These are phyloP conservation scores for Amphirosellinia nigrospora DNA, from an alignment of 495 filamentous ascomycete genomes.

Conservation along the genomic window DNA sequence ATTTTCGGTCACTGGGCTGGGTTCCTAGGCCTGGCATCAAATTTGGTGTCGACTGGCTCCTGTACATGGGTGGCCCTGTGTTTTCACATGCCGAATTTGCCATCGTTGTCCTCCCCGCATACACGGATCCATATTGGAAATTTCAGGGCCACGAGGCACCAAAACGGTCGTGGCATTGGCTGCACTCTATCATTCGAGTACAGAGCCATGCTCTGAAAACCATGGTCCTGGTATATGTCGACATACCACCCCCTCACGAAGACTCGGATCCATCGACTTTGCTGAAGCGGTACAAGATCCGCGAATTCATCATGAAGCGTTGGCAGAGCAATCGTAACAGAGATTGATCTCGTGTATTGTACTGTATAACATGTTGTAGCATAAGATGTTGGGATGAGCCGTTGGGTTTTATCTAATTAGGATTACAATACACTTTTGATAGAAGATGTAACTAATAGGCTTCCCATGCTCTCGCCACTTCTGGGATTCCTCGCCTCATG, in stretches of 20 bases:
- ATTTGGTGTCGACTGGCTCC: slow-evolving; percentile 89
- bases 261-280: slow-evolving; percentile 55
- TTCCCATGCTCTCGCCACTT: neutral
- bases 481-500: too few species aligned
- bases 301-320: slow-evolving; percentile 80
- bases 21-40: slow-evolving; percentile 93
- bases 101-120: slow-evolving; percentile 81
- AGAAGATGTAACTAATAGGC: neutral
- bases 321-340: slow-evolving; percentile 82
- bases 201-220: slow-evolving; percentile 88
- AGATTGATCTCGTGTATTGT: neutral
- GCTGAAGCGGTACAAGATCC: slow-evolving; percentile 74
- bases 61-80: slow-evolving; percentile 94
- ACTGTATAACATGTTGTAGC: slow-evolving; percentile 4
- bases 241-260: slow-evolving; percentile 77
- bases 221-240: slow-evolving; percentile 85
- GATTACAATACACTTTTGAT: neutral
- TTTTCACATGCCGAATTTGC: slow-evolving; percentile 95
- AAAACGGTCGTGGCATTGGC: slow-evolving; percentile 81
- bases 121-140: slow-evolving; percentile 77
- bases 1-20: slow-evolving; percentile 96
- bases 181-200: slow-evolving; percentile 92
- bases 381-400: neutral
- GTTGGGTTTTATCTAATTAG: neutral
- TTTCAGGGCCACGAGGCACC: slow-evolving; percentile 50